Evolutionary conservation across 2,329 filamentous ascomycete genomes (phyloP).

Genomic region (Teratosphaeria nubilosa): DNA sequence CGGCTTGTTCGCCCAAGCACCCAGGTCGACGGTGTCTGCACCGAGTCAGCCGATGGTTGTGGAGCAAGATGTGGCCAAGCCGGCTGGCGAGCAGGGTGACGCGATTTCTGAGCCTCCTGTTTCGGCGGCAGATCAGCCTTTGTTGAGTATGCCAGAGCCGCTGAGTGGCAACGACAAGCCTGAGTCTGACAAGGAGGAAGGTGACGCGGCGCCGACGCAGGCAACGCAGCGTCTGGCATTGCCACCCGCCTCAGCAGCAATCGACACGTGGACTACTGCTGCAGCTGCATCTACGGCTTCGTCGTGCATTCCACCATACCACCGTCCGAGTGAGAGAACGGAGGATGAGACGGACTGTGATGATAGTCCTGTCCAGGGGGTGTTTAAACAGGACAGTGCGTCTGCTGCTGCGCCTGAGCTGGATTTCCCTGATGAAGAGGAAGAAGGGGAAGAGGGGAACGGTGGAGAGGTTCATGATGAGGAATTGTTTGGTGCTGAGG

Average conservation of each 20-base stretch:
- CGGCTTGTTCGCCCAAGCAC: neutral
- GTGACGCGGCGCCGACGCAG: neutral
- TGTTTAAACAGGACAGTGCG: neutral
- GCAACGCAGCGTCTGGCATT: neutral
- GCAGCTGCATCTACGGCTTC: neutral
- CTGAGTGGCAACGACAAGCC: neutral
- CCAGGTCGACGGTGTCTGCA: neutral
- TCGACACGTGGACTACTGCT: neutral
- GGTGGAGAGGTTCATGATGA: neutral
- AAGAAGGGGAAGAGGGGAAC: neutral
- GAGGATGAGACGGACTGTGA: neutral
- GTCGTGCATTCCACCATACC: neutral
- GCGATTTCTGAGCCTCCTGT: neutral
- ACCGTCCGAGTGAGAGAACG: neutral
- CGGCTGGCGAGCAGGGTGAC: neutral
- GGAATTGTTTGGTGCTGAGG: neutral
- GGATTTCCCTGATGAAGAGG: too few species aligned
- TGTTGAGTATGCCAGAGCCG: neutral
- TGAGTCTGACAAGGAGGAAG: neutral
- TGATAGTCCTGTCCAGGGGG: neutral
- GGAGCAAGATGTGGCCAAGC: neutral
- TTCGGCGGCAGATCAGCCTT: neutral
- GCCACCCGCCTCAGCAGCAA: neutral
- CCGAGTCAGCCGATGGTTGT: neutral
- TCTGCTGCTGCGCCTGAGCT: neutral